Conservation (phyloP, 306 rosid species). For the Citrullus mucosospermus region DNA sequence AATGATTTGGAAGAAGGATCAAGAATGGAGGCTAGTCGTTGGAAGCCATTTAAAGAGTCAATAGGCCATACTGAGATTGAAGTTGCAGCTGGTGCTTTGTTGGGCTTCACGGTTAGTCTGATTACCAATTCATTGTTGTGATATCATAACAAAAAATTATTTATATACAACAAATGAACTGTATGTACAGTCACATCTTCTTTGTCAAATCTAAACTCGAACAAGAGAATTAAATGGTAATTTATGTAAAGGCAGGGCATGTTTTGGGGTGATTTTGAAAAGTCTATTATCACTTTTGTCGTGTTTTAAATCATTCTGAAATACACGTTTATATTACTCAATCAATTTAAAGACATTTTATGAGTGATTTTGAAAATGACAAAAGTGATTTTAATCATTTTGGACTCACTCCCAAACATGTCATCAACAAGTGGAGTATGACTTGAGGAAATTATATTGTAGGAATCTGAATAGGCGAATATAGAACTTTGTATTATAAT, state of each 20-base stretch:
- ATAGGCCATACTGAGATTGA: constrained; percentile 7
- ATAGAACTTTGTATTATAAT: too few species aligned
- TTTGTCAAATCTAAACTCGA: neutral
- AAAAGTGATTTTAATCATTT: too few species aligned
- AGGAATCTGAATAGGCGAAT: too few species aligned
- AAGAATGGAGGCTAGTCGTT: neutral
- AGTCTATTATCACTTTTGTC: too few species aligned
- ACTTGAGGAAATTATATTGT: neutral
- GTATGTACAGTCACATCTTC: neutral
- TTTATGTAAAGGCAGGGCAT: neutral
- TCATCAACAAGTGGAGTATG: neutral
- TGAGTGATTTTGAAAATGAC: too few species aligned
- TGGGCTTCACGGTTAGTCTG: constrained; percentile 5
- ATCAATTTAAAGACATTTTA: too few species aligned
- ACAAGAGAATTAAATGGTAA: neutral
- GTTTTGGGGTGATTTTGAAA: too few species aligned
- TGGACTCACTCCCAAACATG: too few species aligned
- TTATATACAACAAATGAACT: neutral
- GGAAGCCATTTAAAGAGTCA: constrained; percentile 1
- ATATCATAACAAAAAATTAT: neutral
- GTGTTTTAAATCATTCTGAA: too few species aligned
- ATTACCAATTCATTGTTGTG: neutral
- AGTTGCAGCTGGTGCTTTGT: constrained; percentile 7
- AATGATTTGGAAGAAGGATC: neutral
- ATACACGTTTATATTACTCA: too few species aligned